Conservation (phyloP, 441 rosid species). For the Capsella rubella region DNA sequence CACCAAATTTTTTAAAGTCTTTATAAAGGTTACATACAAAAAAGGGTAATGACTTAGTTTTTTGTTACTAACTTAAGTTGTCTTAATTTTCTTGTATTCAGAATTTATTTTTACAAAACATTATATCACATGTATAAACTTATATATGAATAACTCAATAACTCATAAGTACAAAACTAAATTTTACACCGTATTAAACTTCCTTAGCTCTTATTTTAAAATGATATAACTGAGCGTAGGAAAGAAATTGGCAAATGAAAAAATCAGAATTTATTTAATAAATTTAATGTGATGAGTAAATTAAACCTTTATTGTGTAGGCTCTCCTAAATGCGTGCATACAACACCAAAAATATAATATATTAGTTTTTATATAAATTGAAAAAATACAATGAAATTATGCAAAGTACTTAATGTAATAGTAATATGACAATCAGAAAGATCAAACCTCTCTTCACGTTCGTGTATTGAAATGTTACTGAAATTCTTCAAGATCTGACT, state of each 20-base stretch:
- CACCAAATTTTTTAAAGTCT: neutral
- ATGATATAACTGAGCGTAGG: neutral
- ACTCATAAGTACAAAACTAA: neutral
- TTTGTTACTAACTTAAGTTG: neutral
- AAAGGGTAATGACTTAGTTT: neutral
- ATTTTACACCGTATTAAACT: neutral
- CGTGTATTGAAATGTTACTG: neutral
- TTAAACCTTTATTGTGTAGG: slow-evolving; percentile 28
- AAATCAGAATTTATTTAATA: neutral
- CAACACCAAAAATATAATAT: neutral
- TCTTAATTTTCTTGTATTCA: neutral
- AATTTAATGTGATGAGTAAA: neutral
- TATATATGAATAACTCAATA: neutral
- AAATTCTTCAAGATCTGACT: neutral
- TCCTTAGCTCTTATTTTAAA: neutral
- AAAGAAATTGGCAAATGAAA: neutral
- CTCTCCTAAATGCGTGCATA: neutral
- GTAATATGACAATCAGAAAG: neutral
- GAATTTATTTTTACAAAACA: neutral
- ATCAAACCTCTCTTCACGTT: slow-evolving; percentile 21
- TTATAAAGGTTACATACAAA: neutral
- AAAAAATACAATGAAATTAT: neutral
- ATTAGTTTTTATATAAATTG: neutral
- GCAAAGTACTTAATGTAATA: neutral
- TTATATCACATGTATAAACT: neutral